phyloP scores from a whole-genome alignment of 805 yeast genomes.

The Metschnikowia gelsemii region DNA sequence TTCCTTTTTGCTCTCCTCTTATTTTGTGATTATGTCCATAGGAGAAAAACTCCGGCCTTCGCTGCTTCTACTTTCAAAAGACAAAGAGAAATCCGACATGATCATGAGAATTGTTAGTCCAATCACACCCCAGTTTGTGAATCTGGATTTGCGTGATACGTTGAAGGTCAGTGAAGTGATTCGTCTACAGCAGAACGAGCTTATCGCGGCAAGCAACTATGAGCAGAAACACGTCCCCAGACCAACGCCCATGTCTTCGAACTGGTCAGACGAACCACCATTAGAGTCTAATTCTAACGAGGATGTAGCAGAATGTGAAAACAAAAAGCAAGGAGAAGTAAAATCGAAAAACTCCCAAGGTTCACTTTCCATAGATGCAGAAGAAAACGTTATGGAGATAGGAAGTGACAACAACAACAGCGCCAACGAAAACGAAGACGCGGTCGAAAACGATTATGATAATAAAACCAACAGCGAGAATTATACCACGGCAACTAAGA shows the following conservation, averaged over 20 bases:
- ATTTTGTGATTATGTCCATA: constrained; percentile 9
- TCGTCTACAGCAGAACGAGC: constrained; percentile 19
- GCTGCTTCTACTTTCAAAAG: constrained; percentile 15
- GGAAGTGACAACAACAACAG: too few species aligned
- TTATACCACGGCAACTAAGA: too few species aligned
- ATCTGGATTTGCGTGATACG: constrained; percentile 19
- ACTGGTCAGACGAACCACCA: constrained; percentile 7
- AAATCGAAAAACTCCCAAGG: too few species aligned
- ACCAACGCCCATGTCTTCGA: constrained; percentile 1
- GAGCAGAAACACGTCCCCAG: constrained; percentile 3
- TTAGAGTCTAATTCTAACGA: not conserved
- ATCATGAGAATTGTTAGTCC: constrained; percentile 19
- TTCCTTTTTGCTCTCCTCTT: not conserved
- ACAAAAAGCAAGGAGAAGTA: too few species aligned
- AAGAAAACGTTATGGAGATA: too few species aligned
- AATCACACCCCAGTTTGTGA: constrained; percentile 16
- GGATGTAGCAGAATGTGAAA: not conserved
- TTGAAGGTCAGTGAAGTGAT: constrained; percentile 19
- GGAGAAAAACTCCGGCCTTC: constrained; percentile 17
- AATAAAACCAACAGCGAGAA: too few species aligned
- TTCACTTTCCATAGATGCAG: too few species aligned
- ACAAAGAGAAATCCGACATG: constrained; percentile 15
- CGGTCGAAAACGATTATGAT: too few species aligned
- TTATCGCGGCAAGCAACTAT: constrained; percentile 17
- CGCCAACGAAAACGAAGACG: too few species aligned